Evolutionary conservation across 345 rosid species (phyloP), one percentile per base, ranked within the genome.

Genomic region (Pelargonium nanum): DNA sequence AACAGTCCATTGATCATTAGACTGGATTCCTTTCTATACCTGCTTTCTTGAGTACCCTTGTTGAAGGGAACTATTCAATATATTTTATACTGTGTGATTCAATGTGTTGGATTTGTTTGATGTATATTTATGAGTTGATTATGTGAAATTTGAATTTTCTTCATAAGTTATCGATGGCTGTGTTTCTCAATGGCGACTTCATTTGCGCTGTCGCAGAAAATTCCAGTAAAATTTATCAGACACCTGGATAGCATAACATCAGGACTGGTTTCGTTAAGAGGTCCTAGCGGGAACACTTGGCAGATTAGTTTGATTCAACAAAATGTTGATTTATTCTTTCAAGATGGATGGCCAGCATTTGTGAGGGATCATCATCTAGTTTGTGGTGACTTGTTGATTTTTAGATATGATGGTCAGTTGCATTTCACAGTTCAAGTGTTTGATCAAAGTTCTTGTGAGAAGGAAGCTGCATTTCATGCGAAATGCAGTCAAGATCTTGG

Each of bases 221-320:
- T 84, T 62, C 89, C 86, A 0, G 28, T 24, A 17, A 63, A 65
- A 24, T 84, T 81, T 53, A 20, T 65, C 50, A 75, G 50, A 52
- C 74, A 81, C 65, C 28, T 84, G 75, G 81, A 75, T 28, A 76
- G 72, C 32, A 66, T 54, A 70, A 51, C 59, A 12, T 73, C 72
- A 26, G 86, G 80, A 26, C 61, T 72, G 26, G 80, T 64, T 61
- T 69, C 76, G 19, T 68, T 84, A 57, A 52, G 61, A 55, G 85
- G 86, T 48, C 89, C 86, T 15, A 81, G 89, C 55, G 81, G 84
- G 71, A 65, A 74, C 60, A 26, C 67, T 23, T 81, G 89, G 85
- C 64, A 64, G 22, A 75, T 73, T 58, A 70, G 75, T 22, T 69
- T 81, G 69, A 59, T 59, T 65, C 66, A 71, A 56, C 64, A 63